A percentile compares a stretch with the other conserved stretches of the same genome.
These are phyloP conservation scores for Schoenoplectus triqueter DNA, from an alignment of 202 grass and related monocot genomes.

Conservation along the genomic window DNA sequence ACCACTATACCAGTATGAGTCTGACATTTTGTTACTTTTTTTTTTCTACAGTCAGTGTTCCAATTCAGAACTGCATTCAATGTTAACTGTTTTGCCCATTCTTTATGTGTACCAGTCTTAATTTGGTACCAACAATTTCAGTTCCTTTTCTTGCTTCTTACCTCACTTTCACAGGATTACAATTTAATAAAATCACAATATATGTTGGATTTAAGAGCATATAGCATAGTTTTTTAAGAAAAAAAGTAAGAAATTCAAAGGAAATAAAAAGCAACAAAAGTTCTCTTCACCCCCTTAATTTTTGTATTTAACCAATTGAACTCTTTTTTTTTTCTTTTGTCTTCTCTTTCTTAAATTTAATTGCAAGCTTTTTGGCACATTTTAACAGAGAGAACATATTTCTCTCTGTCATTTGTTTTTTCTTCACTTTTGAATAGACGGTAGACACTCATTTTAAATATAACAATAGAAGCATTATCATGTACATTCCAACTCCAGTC, in stretches of 20 bases:
- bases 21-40: not conserved
- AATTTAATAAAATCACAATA: constrained; percentile 10
- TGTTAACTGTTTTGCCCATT: not conserved
- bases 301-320: too few species aligned
- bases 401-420: not conserved
- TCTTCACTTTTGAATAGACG: not conserved
- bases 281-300: not conserved
- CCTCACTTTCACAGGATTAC: not conserved
- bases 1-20: not conserved
- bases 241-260: not conserved
- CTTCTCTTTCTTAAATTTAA: too few species aligned
- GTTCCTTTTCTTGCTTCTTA: not conserved
- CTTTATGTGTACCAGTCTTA: constrained; percentile 1
- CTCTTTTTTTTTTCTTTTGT: too few species aligned
- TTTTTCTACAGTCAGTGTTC: not conserved
- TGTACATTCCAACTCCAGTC: not conserved
- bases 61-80: not conserved
- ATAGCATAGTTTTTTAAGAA: not conserved
- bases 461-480: not conserved
- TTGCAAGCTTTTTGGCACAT: not conserved
- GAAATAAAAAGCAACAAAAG: not conserved
- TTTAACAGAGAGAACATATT: not conserved
- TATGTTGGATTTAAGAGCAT: not conserved
- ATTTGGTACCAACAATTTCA: not conserved
- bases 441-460: not conserved